phyloP scores from a whole-genome alignment of 805 yeast species.

The Metschnikowia peoriensis region DNA sequence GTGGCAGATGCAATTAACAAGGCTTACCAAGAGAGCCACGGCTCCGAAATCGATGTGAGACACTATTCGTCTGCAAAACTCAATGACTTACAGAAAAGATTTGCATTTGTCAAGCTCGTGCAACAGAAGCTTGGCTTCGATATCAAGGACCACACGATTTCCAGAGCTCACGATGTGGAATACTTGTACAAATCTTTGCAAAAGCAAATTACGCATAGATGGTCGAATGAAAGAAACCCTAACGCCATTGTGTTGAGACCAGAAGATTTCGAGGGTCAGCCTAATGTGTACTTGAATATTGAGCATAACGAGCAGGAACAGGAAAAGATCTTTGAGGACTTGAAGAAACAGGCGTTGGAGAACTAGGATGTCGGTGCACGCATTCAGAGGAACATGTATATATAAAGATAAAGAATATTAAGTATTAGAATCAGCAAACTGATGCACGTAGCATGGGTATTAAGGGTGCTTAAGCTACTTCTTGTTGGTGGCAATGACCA shows the following conservation, averaged over 20 bases:
- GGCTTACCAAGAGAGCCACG: constrained; percentile 19
- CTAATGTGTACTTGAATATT: constrained; percentile 55
- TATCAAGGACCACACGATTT: constrained; percentile 51
- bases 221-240: constrained; percentile 66
- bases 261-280: constrained; percentile 50
- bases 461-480: constrained; percentile 20
- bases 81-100: constrained; percentile 47
- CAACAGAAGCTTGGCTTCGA: constrained; percentile 49
- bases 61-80: constrained; percentile 7
- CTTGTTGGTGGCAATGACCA: constrained; percentile 24
- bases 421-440: not conserved
- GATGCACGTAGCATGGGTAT: not conserved
- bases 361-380: not conserved
- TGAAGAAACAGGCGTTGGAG: constrained; percentile 43
- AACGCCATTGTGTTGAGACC: constrained; percentile 64
- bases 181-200: constrained; percentile 39
- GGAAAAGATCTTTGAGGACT: constrained; percentile 43
- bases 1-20: constrained; percentile 25
- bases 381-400: constrained; percentile 9
- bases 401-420: constrained; percentile 1
- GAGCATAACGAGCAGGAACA: constrained; percentile 48
- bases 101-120: constrained; percentile 47
- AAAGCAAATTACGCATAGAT: constrained; percentile 39
- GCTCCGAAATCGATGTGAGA: constrained; percentile 10
- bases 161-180: constrained; percentile 39